phyloP scores from a whole-genome alignment of 2,329 filamentous ascomycete species.

The Fusarium sambucinum region DNA sequence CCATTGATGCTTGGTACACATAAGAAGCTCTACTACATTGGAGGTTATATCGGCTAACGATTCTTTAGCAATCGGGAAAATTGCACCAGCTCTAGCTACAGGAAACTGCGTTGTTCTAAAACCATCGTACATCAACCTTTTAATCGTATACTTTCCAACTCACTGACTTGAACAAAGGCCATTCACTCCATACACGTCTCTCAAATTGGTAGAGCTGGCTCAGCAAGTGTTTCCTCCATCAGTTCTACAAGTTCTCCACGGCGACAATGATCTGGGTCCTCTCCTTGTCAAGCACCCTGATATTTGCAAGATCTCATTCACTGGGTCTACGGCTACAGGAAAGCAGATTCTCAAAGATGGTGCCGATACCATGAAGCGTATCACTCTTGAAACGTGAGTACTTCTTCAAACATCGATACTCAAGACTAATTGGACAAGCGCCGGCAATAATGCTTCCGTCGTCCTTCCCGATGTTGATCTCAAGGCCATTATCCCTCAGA shows the following conservation, averaged over 20 bases:
- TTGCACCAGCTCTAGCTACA: constrained; percentile 8
- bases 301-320: constrained; percentile 4
- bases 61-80: constrained; percentile 3
- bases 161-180: background rate
- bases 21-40: rapidly evolving
- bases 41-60: background rate
- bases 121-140: background rate
- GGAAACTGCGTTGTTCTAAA: constrained; percentile 12
- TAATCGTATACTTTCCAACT: rapidly evolving
- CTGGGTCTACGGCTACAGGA: constrained; percentile 5
- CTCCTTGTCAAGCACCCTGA: background rate
- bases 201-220: constrained; percentile 8
- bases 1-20: constrained; percentile 6
- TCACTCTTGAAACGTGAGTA: constrained; percentile 10
- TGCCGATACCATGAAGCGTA: constrained; percentile 3
- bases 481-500: background rate
- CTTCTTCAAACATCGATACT: too few species aligned
- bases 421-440: background rate
- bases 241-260: constrained; percentile 9
- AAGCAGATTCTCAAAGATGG: constrained; percentile 5
- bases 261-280: background rate
- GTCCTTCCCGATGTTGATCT: constrained; percentile 3
- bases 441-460: constrained; percentile 10
- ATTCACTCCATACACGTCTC: background rate
- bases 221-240: constrained; percentile 7